Evolutionary conservation across 768 basidiomycete genomes (phyloP), one percentile per base, ranked within the genome.

Genomic region (Myochromella boudieri): DNA sequence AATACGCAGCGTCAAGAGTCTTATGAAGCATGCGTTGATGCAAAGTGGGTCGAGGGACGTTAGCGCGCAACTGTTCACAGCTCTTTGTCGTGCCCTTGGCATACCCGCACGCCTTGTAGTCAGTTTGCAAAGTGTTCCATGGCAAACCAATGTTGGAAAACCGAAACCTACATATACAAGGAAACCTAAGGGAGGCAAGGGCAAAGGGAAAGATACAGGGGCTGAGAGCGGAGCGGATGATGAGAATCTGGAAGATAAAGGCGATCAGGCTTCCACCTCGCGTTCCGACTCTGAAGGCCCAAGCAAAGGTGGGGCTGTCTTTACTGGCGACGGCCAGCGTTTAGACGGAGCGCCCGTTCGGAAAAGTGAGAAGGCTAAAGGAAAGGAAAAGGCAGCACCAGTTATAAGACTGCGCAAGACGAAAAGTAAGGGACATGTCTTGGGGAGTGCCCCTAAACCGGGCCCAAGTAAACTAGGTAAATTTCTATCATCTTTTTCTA

Each of bases 1-100:
- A 2, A 80, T 97, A 22, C 76, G 85, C 37, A 85, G 83, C 41
- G 71, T 76, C 11, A 94, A 95, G 61, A 93, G 91, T 53, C 74
- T 97, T 29, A 94, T 95, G 90, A 97, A 97, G 61, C 92, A 95
- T 61, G 87, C 84, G 0, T 68, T 97, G 15, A 84, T 87, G 76
- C 78, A 76, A 44, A 74, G 68, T 49, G 97, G 95, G 6, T 87
- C 84, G 18, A 76, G 90, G 50, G 97, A 99, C 62, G 80, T 81
- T 29, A 88, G 87, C 48, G 87, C 92, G 1, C 92, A 95, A 56
- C 76, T 98, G 3, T 98, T 97, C 62, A 95, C 93, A 4, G 84
- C 91, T 1, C 71, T 97, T 0, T 91, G 92, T 63, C 78, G 97
- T 17, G 90, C 84, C 5, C 74, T 97, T 5, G 87, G 84, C 9